These are phyloP conservation scores for Globisporangium sylvaticum DNA, from an alignment of 352 stramenopile genomes.

Conservation along the genomic window DNA sequence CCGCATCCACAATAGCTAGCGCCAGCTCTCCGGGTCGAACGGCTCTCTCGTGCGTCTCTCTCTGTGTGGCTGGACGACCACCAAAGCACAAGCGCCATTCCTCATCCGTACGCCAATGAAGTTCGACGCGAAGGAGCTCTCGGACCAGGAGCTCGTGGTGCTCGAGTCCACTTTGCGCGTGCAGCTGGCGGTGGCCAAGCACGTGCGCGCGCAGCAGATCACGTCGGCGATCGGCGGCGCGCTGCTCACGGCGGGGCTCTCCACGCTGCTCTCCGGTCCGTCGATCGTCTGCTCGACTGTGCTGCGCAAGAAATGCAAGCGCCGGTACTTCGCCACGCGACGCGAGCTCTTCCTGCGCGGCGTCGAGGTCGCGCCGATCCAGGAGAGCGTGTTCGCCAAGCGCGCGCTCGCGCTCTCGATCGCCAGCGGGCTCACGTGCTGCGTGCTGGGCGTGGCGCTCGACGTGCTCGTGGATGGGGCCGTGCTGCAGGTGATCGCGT, in stretches of 20 bases:
- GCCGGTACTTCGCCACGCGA: constrained; percentile 13
- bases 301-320: constrained; percentile 21
- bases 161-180: constrained; percentile 29
- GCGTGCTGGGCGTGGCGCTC: constrained; percentile 22
- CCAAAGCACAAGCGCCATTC: background rate
- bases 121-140: constrained; percentile 17
- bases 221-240: constrained; percentile 14
- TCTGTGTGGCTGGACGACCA: background rate
- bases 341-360: constrained; percentile 16
- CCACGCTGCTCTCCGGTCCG: constrained; percentile 18
- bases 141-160: constrained; percentile 21
- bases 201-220: constrained; percentile 19
- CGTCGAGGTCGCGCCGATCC: constrained; percentile 10
- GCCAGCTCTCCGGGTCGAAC: background rate
- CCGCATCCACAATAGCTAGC: background rate
- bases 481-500: constrained; percentile 24
- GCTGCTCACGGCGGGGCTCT: constrained; percentile 20
- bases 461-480: constrained; percentile 24
- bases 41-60: background rate
- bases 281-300: constrained; percentile 22
- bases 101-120: background rate
- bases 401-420: constrained; percentile 21
- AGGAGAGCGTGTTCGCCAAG: constrained; percentile 20
- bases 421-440: constrained; percentile 23
- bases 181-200: constrained; percentile 24